These are phyloP conservation scores for Calvatia gigantea DNA, from an alignment of 768 basidiomycete genomes.

Conservation along the genomic window DNA sequence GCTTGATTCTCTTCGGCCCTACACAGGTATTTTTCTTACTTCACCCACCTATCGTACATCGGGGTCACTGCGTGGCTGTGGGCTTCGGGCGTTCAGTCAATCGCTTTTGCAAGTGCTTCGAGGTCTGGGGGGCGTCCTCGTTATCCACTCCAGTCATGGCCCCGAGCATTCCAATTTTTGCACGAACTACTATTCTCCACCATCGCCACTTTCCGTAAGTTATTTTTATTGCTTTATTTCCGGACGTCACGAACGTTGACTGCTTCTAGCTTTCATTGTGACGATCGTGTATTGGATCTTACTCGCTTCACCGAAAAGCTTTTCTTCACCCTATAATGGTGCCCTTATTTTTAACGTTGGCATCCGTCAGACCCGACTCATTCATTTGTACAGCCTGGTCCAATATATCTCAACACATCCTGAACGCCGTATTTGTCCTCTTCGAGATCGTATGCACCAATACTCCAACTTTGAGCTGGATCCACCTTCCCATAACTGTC, in stretches of 20 bases:
- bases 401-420: conserved; percentile 56
- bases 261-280: conserved; percentile 10
- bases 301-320: conserved; percentile 11
- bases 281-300: conserved; percentile 14
- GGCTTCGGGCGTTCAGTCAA: conserved; percentile 15
- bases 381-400: conserved; percentile 41
- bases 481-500: conserved; percentile 41
- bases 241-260: not conserved
- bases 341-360: not conserved
- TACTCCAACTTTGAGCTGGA: conserved; percentile 49
- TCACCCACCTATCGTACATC: conserved; percentile 14
- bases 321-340: not conserved
- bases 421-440: conserved; percentile 56
- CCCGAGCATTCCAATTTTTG: conserved; percentile 9
- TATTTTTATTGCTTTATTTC: not conserved
- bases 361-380: not conserved
- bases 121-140: not conserved
- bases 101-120: conserved; percentile 1
- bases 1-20: not conserved
- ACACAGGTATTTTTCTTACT: conserved; percentile 15
- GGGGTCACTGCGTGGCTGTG: conserved; percentile 14
- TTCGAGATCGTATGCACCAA: conserved; percentile 59
- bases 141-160: conserved; percentile 17
- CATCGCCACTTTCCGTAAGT: conserved; percentile 17
- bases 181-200: conserved; percentile 15